Conservation (phyloP, 108 stramenopile species). For the Cylindrotheca closterium region DNA sequence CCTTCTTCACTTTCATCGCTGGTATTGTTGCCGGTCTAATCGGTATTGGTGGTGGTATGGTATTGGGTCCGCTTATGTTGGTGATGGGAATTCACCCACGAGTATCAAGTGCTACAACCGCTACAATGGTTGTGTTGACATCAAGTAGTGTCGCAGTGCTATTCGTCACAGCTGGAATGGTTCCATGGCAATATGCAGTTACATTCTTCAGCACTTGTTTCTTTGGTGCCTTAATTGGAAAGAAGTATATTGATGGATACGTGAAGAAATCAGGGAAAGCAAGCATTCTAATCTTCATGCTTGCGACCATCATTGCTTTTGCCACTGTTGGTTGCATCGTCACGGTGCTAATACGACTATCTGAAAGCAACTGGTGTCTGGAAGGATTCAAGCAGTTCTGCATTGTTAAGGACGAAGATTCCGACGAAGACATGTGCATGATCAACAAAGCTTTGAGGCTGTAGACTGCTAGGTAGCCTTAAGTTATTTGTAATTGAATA, state of each 20-base stretch:
- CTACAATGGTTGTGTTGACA: constrained; percentile 73
- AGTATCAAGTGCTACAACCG: constrained; percentile 69
- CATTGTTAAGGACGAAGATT: constrained; percentile 16
- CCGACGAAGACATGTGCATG: constrained; percentile 14
- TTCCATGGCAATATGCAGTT: constrained; percentile 64
- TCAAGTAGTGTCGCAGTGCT: constrained; percentile 67
- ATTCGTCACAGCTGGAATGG: constrained; percentile 62
- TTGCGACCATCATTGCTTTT: constrained; percentile 63
- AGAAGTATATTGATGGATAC: constrained; percentile 61
- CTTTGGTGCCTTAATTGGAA: constrained; percentile 62
- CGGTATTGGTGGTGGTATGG: constrained; percentile 84
- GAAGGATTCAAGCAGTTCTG: constrained; percentile 65
- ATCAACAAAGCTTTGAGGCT: constrained; percentile 3
- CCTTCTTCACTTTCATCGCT: constrained; percentile 59
- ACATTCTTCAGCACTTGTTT: constrained; percentile 65
- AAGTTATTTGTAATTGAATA: no score
- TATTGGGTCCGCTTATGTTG: constrained; percentile 69
- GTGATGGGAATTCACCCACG: constrained; percentile 69
- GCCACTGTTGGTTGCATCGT: constrained; percentile 60
- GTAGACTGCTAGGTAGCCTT: no score
- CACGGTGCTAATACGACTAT: constrained; percentile 50
- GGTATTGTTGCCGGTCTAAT: constrained; percentile 72
- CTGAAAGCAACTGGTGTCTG: constrained; percentile 50
- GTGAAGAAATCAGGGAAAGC: constrained; percentile 65
- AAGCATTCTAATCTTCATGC: constrained; percentile 47